A percentile compares a stretch with the other conserved stretches of the same genome.
These are phyloP conservation scores for Royoungia palumana DNA, from an alignment of 768 basidiomycete genomes.

Conservation along the genomic window DNA sequence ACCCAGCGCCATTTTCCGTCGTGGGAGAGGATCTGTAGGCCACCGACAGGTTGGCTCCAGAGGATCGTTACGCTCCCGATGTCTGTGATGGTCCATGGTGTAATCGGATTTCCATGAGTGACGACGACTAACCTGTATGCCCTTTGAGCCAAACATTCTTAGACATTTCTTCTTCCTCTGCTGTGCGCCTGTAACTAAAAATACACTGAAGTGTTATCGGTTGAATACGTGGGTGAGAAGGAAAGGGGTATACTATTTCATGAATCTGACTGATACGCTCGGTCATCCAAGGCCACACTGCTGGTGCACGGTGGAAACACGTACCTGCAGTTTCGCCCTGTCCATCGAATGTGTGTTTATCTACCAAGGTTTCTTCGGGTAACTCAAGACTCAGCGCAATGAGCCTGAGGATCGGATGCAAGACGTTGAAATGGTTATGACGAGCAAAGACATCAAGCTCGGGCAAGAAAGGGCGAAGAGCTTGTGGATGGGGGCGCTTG, in stretches of 20 bases:
- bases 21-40: conserved; percentile 50
- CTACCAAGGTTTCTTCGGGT: conserved; percentile 48
- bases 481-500: conserved; percentile 45
- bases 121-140: conserved; percentile 43
- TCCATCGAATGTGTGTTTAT: conserved; percentile 44
- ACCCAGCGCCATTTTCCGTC: conserved; percentile 59
- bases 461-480: conserved; percentile 46
- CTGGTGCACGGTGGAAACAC: neutral
- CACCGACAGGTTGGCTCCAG: conserved; percentile 58
- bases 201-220: neutral
- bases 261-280: conserved; percentile 45
- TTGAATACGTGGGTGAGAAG: neutral
- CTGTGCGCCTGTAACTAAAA: conserved; percentile 45
- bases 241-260: conserved; percentile 54
- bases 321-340: conserved; percentile 39
- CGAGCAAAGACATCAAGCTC: conserved; percentile 50
- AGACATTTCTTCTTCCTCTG: conserved; percentile 47
- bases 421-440: conserved; percentile 49
- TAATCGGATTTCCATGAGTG: neutral
- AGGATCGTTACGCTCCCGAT: conserved; percentile 54
- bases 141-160: conserved; percentile 59
- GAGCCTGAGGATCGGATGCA: conserved; percentile 48
- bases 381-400: conserved; percentile 50
- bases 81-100: conserved; percentile 46
- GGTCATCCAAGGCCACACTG: neutral